Base-by-base conservation (phyloP, 2,329 filamentous ascomycete genomes). In the Neurospora sp. region DNA sequence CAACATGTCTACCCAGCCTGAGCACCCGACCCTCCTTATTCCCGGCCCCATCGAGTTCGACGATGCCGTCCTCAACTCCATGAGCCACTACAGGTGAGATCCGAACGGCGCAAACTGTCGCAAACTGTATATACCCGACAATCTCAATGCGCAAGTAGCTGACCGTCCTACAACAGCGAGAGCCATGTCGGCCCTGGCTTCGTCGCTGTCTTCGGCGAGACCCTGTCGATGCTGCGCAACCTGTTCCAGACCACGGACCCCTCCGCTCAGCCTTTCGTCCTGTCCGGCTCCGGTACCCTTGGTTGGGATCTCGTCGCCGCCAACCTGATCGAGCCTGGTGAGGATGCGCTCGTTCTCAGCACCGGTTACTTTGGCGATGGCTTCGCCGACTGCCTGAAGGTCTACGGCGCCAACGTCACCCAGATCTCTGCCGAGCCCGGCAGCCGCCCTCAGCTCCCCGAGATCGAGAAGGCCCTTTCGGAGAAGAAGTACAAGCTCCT, bases 31-130 rank as follows among this genome's bases (percentile, higher is more conserved):
- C 69, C 85, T 99, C 82, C 89, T 99, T 82, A 98, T 99, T 78
- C 96, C 96, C 67, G 96, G 96, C 73, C 96, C 96, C 78, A 97
- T 98, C 81, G 95, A 98, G 84, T 97, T 97, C 79, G 95, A 97
- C 80, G 95, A 98, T 95, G 93, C 90, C 66, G 95, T 98, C 72
- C 88, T 97, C 68, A 88, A 94, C 81, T 92, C 93, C 72, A 97
- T 97, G 95, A 91, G 91, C 84, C 93, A 97, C 82, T 97, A 91
- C 83, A 95, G 92, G 91, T 93, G 83, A 77, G 82, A 65, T 17
- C 69, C 70, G 74, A 75, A 76, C 28, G 28, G 52, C 12, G 52
- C 52, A 62, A 33, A 28, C 38, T 39, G 38, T 39, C 38, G 38
- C 38, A 39, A 39, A 15, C 38, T 39, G 11, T 39, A 6, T 15